Percentiles rank a stretch among this genome's conserved stretches.
These are phyloP conservation scores for Dissophora ornata DNA, from an alignment of 192 early-diverging fungal genomes.

Conservation along the genomic window DNA sequence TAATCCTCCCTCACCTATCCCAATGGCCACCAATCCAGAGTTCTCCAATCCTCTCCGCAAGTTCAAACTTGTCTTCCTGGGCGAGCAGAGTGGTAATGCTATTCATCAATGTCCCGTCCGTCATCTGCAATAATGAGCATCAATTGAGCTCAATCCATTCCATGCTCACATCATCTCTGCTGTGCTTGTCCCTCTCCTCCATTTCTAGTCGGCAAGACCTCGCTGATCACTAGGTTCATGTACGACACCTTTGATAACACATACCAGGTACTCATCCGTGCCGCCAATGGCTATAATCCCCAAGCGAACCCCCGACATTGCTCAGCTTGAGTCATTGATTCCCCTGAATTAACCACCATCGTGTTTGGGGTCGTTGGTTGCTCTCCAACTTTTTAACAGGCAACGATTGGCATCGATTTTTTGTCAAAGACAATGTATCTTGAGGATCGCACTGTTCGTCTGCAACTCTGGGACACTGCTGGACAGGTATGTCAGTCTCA, in stretches of 20 bases:
- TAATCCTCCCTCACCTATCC: too few species aligned
- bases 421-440: constrained; percentile 99
- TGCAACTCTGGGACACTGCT: constrained; percentile 99
- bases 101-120: not conserved
- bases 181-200: not conserved
- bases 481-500: constrained; percentile 80
- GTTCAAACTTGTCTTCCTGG: constrained; percentile 99
- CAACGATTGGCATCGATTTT: constrained; percentile 99
- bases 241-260: constrained; percentile 99
- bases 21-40: constrained; percentile 54
- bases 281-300: too few species aligned
- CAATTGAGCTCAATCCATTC: too few species aligned
- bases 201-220: constrained; percentile 91
- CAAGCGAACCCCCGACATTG: too few species aligned
- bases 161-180: constrained; percentile 4
- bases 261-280: constrained; percentile 77
- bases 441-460: constrained; percentile 95
- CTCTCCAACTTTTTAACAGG: constrained; percentile 58
- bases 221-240: constrained; percentile 99
- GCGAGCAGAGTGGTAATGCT: constrained; percentile 94
- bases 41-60: constrained; percentile 79
- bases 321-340: too few species aligned
- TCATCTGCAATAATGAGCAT: too few species aligned
- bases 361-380: too few species aligned
- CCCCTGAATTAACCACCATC: too few species aligned